Percentiles rank a stretch among this genome's conserved stretches.
These are phyloP conservation scores for Taphrina pruni DNA, from an alignment of 1,139 yeast genomes.

Conservation along the genomic window DNA sequence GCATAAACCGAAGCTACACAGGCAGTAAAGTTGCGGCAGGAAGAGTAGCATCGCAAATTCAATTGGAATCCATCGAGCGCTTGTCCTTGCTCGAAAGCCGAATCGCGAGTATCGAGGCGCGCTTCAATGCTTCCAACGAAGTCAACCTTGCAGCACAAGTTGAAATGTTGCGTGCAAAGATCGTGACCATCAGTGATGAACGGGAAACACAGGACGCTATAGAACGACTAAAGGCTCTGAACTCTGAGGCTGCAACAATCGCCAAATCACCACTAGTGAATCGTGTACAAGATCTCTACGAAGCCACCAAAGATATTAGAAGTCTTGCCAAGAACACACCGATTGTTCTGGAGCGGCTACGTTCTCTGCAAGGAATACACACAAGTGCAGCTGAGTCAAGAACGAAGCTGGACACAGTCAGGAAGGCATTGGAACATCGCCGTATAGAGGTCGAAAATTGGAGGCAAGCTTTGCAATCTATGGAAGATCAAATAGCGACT, in stretches of 20 bases:
- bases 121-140: neutral
- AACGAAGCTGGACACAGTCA: neutral
- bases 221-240: neutral
- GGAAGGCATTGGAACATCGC: neutral
- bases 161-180: conserved; percentile 10
- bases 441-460: conserved; percentile 8
- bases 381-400: conserved; percentile 19
- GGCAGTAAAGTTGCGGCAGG: neutral
- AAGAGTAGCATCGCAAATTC: conserved; percentile 6
- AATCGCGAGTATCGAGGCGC: conserved; percentile 3
- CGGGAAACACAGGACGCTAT: neutral
- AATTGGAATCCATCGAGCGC: conserved; percentile 1
- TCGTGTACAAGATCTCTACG: neutral
- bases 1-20: neutral
- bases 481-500: conserved; percentile 5
- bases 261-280: neutral
- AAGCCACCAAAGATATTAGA: neutral
- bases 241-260: neutral
- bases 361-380: conserved; percentile 14
- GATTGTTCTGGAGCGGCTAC: conserved; percentile 4
- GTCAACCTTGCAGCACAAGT: conserved; percentile 9
- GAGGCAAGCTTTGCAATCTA: neutral
- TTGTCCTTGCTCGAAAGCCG: conserved; percentile 10
- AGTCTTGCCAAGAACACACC: neutral
- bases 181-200: neutral